phyloP scores from a whole-genome alignment of 2,329 filamentous ascomycete species.

The Trichoderma oligosporum region DNA sequence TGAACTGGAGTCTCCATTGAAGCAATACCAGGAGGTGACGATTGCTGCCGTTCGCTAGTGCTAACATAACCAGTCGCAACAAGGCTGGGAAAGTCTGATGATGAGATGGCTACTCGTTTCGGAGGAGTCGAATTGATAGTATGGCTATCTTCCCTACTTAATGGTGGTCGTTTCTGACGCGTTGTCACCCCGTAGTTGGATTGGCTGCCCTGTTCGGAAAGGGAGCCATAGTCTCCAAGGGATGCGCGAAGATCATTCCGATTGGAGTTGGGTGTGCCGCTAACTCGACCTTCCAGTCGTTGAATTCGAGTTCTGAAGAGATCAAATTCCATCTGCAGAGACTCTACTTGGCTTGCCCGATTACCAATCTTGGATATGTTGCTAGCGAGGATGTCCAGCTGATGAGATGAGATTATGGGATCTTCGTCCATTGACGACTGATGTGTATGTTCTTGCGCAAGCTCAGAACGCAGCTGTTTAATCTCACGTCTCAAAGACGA shows the following conservation, averaged over 20 bases:
- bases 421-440: constrained; percentile 13
- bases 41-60: constrained; percentile 19
- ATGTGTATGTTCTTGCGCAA: constrained; percentile 28
- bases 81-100: constrained; percentile 24
- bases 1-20: not conserved
- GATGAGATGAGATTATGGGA: constrained; percentile 29
- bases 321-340: constrained; percentile 41
- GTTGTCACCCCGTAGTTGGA: constrained; percentile 17
- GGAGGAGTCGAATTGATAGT: constrained; percentile 20
- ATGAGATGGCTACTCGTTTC: constrained; percentile 28
- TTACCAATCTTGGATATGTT: constrained; percentile 39
- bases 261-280: not conserved
- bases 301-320: constrained; percentile 38
- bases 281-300: constrained; percentile 30
- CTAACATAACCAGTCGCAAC: constrained; percentile 16
- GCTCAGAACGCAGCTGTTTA: constrained; percentile 29
- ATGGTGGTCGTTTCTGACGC: constrained; percentile 23
- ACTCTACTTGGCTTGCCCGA: constrained; percentile 38
- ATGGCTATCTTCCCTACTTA: constrained; percentile 21
- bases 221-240: not conserved
- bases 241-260: constrained; percentile 5
- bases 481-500: constrained; percentile 34
- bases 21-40: constrained; percentile 19
- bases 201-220: not conserved
- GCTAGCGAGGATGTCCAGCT: constrained; percentile 40